Percentiles rank a stretch among this genome's conserved stretches.
Conservation (phyloP, 1,284 basidiomycete species). For the Tausonia pullulans region DNA sequence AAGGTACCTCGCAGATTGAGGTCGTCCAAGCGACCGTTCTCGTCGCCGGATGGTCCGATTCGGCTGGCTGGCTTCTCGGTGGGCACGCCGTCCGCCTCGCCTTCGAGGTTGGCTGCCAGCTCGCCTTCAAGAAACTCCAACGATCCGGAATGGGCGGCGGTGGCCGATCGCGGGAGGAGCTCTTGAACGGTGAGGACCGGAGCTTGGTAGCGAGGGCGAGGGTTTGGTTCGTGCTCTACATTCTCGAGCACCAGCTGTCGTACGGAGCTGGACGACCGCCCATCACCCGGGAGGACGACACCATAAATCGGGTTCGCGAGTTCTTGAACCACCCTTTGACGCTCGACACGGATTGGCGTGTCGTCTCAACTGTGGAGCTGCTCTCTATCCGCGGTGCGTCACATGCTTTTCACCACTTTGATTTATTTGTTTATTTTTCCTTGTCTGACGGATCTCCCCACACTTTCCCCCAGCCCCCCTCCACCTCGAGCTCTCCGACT, state of each 20-base stretch:
- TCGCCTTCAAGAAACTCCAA: constrained; percentile 68
- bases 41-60: constrained; percentile 80
- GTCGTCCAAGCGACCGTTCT: constrained; percentile 84
- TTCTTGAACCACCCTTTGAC: constrained; percentile 73
- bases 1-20: constrained; percentile 67
- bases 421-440: not conserved
- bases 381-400: constrained; percentile 11
- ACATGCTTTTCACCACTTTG: not conserved
- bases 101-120: constrained; percentile 77
- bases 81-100: constrained; percentile 92
- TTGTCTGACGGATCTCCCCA: not conserved
- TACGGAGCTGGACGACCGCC: constrained; percentile 85
- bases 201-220: constrained; percentile 65
- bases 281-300: constrained; percentile 80
- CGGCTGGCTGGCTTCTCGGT: constrained; percentile 70
- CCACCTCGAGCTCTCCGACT: not conserved
- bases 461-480: not conserved
- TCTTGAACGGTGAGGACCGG: constrained; percentile 52
- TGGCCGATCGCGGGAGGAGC: constrained; percentile 31
- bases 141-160: constrained; percentile 56
- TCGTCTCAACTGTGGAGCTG: constrained; percentile 71
- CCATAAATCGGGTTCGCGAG: constrained; percentile 65
- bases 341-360: constrained; percentile 81
- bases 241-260: constrained; percentile 82
- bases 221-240: constrained; percentile 72